Conservation (phyloP, 2,329 filamentous ascomycete species). For the Daldinia sp. region DNA sequence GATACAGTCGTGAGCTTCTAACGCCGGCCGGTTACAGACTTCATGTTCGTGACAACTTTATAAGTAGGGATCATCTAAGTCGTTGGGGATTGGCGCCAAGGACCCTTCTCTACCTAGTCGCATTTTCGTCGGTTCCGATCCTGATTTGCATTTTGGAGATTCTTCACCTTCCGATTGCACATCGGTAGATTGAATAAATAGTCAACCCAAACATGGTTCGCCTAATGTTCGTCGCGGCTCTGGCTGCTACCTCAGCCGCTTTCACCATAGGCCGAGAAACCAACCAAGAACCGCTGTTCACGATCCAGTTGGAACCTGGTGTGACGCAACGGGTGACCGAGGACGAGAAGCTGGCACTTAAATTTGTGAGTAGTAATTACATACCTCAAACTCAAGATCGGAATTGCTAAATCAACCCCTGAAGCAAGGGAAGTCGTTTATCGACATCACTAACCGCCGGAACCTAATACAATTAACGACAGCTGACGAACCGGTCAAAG, state of each 20-base stretch:
- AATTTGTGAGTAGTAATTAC: constrained; percentile 63
- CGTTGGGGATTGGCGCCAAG: background rate
- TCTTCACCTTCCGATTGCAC: background rate
- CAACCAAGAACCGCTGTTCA: constrained; percentile 41
- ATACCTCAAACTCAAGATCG: too few relatives aligned
- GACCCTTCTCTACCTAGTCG: background rate
- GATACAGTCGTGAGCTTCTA: background rate
- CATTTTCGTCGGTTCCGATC: background rate
- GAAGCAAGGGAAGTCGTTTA: constrained; percentile 80
- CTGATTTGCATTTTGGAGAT: background rate
- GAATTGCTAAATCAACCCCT: constrained; percentile 23
- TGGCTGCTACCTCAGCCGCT: constrained; percentile 42
- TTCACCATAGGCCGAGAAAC: constrained; percentile 41
- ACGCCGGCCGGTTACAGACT: background rate
- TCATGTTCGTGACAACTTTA: background rate
- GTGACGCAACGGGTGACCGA: constrained; percentile 77
- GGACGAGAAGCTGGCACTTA: constrained; percentile 79
- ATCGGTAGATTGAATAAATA: background rate
- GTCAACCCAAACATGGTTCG: constrained; percentile 43
- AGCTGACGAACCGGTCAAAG: constrained; percentile 55
- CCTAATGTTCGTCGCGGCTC: constrained; percentile 40
- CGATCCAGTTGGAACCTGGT: constrained; percentile 74
- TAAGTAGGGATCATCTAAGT: background rate
- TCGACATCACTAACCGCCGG: constrained; percentile 78
- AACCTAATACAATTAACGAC: constrained; percentile 63